These are phyloP conservation scores for Ganoderma sinense DNA, from an alignment of 1,284 basidiomycete genomes.

Conservation along the genomic window DNA sequence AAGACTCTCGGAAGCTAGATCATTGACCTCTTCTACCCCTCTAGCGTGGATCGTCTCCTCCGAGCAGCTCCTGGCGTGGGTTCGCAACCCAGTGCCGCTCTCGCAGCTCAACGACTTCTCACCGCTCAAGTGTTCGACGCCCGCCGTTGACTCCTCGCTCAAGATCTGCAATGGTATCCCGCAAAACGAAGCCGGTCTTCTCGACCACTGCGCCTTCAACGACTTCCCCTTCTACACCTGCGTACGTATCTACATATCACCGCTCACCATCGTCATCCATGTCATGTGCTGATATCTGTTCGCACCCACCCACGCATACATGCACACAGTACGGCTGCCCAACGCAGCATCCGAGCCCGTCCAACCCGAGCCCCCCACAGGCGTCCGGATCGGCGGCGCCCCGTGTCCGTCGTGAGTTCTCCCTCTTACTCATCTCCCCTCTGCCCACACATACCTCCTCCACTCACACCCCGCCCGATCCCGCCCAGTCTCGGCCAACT, in stretches of 20 bases:
- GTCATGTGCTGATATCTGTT: neutral
- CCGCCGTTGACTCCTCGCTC: constrained; percentile 56
- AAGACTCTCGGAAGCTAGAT: neutral
- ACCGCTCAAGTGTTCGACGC: constrained; percentile 69
- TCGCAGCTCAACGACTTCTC: constrained; percentile 61
- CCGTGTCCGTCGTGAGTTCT: constrained; percentile 60
- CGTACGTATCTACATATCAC: constrained; percentile 43
- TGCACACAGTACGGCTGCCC: constrained; percentile 75
- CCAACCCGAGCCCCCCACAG: constrained; percentile 73
- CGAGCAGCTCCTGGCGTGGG: constrained; percentile 79
- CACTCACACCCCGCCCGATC: neutral
- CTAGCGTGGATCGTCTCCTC: constrained; percentile 81
- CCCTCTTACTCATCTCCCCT: neutral
- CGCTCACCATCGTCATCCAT: constrained; percentile 23
- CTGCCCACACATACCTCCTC: neutral
- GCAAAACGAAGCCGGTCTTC: constrained; percentile 64
- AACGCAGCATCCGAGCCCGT: constrained; percentile 54
- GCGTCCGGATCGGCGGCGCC: constrained; percentile 50
- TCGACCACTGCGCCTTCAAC: constrained; percentile 67
- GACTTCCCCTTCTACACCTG: constrained; percentile 85
- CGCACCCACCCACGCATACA: neutral
- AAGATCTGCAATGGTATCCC: constrained; percentile 82
- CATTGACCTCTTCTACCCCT: neutral
- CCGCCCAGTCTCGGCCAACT: constrained; percentile 68
- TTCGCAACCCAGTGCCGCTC: constrained; percentile 72